These are phyloP conservation scores for Mrakia frigida DNA, from an alignment of 768 basidiomycete genomes.

Conservation along the genomic window DNA sequence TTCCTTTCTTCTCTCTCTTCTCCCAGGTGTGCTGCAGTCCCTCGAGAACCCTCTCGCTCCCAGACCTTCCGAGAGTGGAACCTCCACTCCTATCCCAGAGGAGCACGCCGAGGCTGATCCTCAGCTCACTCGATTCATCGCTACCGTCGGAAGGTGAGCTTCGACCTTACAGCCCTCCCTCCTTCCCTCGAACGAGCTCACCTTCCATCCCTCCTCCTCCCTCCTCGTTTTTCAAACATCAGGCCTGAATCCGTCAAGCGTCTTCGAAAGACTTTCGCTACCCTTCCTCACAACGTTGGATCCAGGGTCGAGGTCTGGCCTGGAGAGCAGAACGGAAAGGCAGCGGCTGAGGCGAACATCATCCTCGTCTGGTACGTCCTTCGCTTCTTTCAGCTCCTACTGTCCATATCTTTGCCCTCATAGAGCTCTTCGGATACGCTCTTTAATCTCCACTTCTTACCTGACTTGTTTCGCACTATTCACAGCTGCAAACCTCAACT, in stretches of 20 bases:
- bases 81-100: slow-evolving; percentile 13
- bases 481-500: slow-evolving; percentile 88
- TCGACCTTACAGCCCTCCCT: not conserved
- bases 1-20: not conserved
- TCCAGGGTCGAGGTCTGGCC: slow-evolving; percentile 62
- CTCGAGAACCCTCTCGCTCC: slow-evolving; percentile 15
- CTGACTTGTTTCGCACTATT: not conserved
- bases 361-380: slow-evolving; percentile 72
- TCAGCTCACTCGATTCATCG: slow-evolving; percentile 55
- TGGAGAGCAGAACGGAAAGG: slow-evolving; percentile 58
- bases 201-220: not conserved
- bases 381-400: not conserved
- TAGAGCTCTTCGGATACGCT: not conserved
- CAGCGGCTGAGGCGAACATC: slow-evolving; percentile 71
- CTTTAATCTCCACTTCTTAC: not conserved
- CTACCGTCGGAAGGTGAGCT: slow-evolving; percentile 60
- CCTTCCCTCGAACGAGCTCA: not conserved
- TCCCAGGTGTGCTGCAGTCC: slow-evolving; percentile 30
- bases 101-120: slow-evolving; percentile 2
- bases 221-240: not conserved
- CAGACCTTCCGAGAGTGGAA: slow-evolving; percentile 15
- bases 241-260: slow-evolving; percentile 30
- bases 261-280: slow-evolving; percentile 52
- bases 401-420: not conserved
- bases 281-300: slow-evolving; percentile 56